phyloP scores from a whole-genome alignment of 2,329 filamentous ascomycete genomes.

The Aquanectria penicillioides region DNA sequence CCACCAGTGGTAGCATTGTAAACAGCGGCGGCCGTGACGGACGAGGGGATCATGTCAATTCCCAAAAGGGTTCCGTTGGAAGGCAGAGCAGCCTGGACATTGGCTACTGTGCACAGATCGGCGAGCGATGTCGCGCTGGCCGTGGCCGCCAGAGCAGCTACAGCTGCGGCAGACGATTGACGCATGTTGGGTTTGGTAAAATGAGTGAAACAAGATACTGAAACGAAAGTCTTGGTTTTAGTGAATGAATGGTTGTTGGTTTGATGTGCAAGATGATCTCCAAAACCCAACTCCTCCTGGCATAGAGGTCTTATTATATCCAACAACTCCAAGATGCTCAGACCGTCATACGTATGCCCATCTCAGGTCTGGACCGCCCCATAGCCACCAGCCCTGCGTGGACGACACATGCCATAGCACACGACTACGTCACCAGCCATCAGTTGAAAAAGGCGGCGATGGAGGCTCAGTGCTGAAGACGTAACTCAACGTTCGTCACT shows the following conservation, averaged over 20 bases:
- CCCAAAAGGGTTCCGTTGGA: constrained; percentile 25
- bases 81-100: constrained; percentile 35
- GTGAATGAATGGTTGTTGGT: neutral
- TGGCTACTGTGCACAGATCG: constrained; percentile 33
- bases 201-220: constrained; percentile 1
- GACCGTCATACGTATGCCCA: constrained; percentile 3
- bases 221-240: neutral
- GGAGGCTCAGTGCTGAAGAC: constrained; percentile 1
- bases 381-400: neutral
- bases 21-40: constrained; percentile 47
- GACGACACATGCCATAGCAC: neutral
- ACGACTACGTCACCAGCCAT: constrained; percentile 11
- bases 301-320: constrained; percentile 8
- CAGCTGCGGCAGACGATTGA: constrained; percentile 4
- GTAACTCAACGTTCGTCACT: neutral
- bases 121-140: constrained; percentile 29
- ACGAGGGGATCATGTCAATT: constrained; percentile 48
- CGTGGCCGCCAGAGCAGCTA: constrained; percentile 19
- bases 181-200: constrained; percentile 14
- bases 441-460: neutral
- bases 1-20: constrained; percentile 30
- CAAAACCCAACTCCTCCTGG: neutral
- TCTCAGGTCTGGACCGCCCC: neutral
- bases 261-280: neutral
- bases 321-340: neutral